These are phyloP conservation scores for Verticillium klebahnii DNA, from an alignment of 2,329 filamentous ascomycete genomes.

Conservation along the genomic window DNA sequence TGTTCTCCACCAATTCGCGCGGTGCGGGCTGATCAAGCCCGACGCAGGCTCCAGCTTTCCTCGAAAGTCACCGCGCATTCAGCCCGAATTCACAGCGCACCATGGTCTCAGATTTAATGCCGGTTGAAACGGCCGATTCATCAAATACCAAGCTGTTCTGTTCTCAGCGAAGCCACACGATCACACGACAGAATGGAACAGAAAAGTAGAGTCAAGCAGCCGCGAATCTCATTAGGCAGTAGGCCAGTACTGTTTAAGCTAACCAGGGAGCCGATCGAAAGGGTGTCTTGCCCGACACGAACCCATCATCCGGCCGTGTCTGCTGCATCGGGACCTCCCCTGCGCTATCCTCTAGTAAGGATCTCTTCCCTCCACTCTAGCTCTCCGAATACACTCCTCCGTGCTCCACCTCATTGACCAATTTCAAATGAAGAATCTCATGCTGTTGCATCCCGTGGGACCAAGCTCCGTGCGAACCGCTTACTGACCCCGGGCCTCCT, in stretches of 20 bases:
- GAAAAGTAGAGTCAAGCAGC: constrained; percentile 1
- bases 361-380: not conserved
- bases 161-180: not conserved
- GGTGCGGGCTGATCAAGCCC: no score
- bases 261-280: not conserved
- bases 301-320: not conserved
- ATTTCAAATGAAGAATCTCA: not conserved
- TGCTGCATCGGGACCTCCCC: not conserved
- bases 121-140: not conserved
- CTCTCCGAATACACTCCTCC: not conserved
- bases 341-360: constrained; percentile 3
- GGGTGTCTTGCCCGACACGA: not conserved
- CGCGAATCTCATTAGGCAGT: constrained; percentile 4
- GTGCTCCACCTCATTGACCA: not conserved
- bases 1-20: no score
- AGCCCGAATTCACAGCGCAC: no score
- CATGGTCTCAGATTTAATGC: not conserved
- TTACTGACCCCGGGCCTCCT: not conserved
- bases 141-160: not conserved
- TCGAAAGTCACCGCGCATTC: no score
- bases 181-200: not conserved
- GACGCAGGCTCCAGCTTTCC: no score
- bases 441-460: not conserved
- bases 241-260: constrained; percentile 4
- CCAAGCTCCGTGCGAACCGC: not conserved